These are phyloP conservation scores for Phialophora chinensis DNA, from an alignment of 2,329 filamentous ascomycete genomes.

Conservation along the genomic window DNA sequence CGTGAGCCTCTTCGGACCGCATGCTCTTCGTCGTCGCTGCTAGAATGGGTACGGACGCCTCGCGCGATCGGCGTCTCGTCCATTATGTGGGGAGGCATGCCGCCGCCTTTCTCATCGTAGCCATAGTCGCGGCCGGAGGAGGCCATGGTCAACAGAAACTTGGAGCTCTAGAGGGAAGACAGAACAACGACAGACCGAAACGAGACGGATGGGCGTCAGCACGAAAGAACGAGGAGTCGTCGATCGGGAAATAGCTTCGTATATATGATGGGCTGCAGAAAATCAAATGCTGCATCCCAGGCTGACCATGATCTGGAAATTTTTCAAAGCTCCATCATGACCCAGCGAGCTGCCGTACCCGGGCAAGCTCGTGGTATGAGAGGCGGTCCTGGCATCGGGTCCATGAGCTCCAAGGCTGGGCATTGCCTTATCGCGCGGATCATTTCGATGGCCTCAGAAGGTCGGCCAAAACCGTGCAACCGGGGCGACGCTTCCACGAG, in stretches of 20 bases:
- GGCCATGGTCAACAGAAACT: slow-evolving; percentile 8
- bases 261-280: slow-evolving; percentile 1
- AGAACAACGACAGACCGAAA: background rate
- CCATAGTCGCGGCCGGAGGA: slow-evolving; percentile 17
- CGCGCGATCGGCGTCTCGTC: slow-evolving; percentile 36
- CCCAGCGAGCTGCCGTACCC: background rate
- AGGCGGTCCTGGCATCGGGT: background rate
- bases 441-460: background rate
- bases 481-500: background rate
- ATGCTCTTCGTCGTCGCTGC: slow-evolving; percentile 31
- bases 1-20: slow-evolving; percentile 31
- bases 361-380: slow-evolving; percentile 7
- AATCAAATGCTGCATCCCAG: background rate
- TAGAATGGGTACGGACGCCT: slow-evolving; percentile 29
- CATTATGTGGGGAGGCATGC: slow-evolving; percentile 26
- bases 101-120: slow-evolving; percentile 24
- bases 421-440: slow-evolving; percentile 7
- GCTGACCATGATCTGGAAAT: background rate
- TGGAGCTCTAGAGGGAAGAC: background rate
- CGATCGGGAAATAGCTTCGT: slow-evolving; percentile 4
- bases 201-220: too few species aligned
- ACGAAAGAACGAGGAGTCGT: background rate
- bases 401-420: slow-evolving; percentile 1
- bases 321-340: background rate
- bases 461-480: background rate